Evolutionary conservation across 1,284 basidiomycete genomes (phyloP), one percentile per base, ranked within the genome.

Genomic region (Marasmius oreades): DNA sequence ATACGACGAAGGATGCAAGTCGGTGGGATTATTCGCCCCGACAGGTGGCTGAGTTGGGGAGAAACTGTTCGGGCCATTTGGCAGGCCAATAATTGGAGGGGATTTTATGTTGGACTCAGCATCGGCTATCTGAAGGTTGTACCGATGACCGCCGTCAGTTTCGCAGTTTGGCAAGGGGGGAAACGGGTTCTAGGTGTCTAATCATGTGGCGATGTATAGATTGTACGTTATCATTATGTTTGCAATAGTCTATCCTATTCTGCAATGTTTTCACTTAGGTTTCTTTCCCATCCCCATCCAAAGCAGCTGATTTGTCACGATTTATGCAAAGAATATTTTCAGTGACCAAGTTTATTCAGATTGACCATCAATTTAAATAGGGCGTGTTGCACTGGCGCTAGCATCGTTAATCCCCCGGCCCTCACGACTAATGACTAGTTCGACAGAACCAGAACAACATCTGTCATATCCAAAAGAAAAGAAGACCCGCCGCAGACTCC

Each of bases 91-190:
- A 95, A 95, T 1, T 90, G 84, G 85, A 78, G 86, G 66, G 95
- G 95, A 0, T 99, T 98, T 71, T 99, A 92, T 67, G 88, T 98
- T 16, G 97, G 97, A 0, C 73, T 99, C 62, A 86, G 86, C 57
- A 93, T 99, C 62, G 97, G 97, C 0, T 97, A 94, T 72, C 67
- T 98, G 57, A 98, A 99, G 77, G 88, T 98, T n/a, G 82, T 98
- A 53, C 96, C 96, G 12, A 98, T 98, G 95, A 97, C 92, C 12
- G 89, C 90, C 55, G 85, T 92, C 55, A 89, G 85, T 68, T 93
- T 84, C 65, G 77, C 86, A 31, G 85, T 85, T 24, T 92, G 90
- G 90, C 86, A 91, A 69, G 78, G 80, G 58, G 79, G 82, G 64
- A 91, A 90, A 72, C 72, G 81, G 50, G 52, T 85, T 37, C 69